These are phyloP conservation scores for Xylaria intraflava DNA, from an alignment of 495 filamentous ascomycete species.

Conservation along the genomic window DNA sequence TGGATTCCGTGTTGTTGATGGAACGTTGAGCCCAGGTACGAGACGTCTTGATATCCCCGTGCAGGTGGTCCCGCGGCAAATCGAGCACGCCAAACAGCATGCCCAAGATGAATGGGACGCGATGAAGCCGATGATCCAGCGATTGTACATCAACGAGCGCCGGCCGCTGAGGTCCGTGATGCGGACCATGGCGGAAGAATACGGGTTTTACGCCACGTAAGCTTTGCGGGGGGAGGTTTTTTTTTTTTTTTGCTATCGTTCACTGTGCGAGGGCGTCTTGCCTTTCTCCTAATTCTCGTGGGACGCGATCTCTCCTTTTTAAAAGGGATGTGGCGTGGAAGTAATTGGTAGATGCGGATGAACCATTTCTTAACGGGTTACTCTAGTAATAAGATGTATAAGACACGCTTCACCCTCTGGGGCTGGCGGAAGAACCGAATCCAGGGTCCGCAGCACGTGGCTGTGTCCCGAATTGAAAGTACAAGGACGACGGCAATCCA, in stretches of 20 bases:
- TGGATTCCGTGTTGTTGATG: background rate
- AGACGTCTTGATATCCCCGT: background rate
- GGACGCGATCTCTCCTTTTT: background rate
- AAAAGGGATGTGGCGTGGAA: background rate
- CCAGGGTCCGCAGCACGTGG: background rate
- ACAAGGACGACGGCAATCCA: background rate
- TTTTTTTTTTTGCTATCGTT: background rate
- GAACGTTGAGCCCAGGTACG: background rate
- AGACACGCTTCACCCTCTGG: background rate
- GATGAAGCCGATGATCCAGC: background rate
- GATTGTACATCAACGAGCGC: background rate
- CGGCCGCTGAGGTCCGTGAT: background rate
- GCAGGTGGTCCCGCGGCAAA: background rate
- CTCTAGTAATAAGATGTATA: background rate
- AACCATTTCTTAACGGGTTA: background rate
- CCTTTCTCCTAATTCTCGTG: background rate
- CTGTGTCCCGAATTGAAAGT: background rate
- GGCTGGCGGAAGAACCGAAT: background rate
- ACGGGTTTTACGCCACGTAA: background rate
- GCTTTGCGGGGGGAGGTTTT: too few relatives aligned
- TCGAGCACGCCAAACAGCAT: background rate
- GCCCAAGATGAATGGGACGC: background rate
- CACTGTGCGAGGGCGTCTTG: background rate
- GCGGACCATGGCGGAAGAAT: background rate
- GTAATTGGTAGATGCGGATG: background rate